Percentiles rank a stretch among this genome's conserved stretches.
phyloP scores from a whole-genome alignment of 2,329 filamentous ascomycete genomes.

The Diaporthe capsici region DNA sequence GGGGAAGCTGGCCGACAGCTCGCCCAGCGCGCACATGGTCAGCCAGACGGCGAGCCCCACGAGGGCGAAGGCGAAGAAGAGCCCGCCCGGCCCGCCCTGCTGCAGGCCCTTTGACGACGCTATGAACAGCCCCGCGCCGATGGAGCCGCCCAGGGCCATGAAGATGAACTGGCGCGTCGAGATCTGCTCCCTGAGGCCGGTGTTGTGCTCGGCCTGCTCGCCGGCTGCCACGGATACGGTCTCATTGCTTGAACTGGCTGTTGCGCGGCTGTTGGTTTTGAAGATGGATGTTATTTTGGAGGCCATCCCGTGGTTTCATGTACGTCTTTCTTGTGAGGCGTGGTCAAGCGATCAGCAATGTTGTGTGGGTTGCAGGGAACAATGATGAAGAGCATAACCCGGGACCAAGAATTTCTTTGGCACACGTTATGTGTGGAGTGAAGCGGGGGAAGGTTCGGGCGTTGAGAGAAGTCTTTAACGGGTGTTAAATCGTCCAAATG shows the following conservation, averaged over 20 bases:
- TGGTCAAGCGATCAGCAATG: background rate
- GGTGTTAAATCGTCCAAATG: no score
- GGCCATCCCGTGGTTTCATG: background rate
- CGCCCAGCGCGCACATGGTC: constrained; percentile 49
- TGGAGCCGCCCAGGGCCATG: constrained; percentile 54
- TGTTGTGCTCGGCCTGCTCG: constrained; percentile 28
- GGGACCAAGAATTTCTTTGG: background rate
- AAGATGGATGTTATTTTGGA: background rate
- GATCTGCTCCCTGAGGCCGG: constrained; percentile 47
- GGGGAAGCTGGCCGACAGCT: constrained; percentile 52
- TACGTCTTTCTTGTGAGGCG: no score
- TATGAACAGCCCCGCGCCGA: constrained; percentile 54
- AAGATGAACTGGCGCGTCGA: constrained; percentile 53
- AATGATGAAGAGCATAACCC: background rate
- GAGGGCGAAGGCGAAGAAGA: constrained; percentile 51
- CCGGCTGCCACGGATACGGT: background rate
- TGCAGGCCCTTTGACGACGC: constrained; percentile 51
- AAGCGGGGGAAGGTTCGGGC: background rate
- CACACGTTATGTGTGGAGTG: background rate
- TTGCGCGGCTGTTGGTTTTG: constrained; percentile 13
- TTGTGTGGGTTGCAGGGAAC: background rate
- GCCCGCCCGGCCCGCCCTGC: constrained; percentile 49
- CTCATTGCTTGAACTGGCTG: background rate
- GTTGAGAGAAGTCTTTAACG: background rate
- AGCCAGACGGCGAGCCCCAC: constrained; percentile 52